Percentiles rank a stretch among this genome's conserved stretches.
phyloP scores from a whole-genome alignment of 306 rosid species.

The Medicago lupulina region DNA sequence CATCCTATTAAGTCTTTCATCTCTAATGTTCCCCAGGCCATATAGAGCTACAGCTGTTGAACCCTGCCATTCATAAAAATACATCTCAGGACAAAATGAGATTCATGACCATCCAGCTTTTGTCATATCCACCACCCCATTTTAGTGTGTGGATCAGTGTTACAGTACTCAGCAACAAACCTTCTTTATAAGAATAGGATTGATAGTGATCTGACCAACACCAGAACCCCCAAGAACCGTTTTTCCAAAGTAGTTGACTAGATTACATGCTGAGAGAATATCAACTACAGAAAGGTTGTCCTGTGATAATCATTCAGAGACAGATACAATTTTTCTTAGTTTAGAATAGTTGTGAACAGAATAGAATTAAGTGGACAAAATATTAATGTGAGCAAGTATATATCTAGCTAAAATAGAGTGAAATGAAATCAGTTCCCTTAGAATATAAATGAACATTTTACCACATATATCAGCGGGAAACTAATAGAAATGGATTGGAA shows the following conservation, averaged over 20 bases:
- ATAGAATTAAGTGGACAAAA: slow-evolving; percentile 18
- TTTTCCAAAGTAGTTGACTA: slow-evolving; percentile 97
- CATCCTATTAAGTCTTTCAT: slow-evolving; percentile 98
- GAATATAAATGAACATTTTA: not conserved
- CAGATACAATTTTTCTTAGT: slow-evolving; percentile 31
- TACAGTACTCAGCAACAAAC: slow-evolving; percentile 54
- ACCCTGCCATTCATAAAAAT: slow-evolving; percentile 67
- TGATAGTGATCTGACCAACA: slow-evolving; percentile 88
- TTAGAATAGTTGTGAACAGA: slow-evolving; percentile 39
- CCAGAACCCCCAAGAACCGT: slow-evolving; percentile 98
- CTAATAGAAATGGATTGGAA: not conserved
- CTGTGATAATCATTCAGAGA: slow-evolving; percentile 61
- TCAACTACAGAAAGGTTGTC: slow-evolving; percentile 99
- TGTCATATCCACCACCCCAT: not conserved
- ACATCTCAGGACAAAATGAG: slow-evolving; percentile 31
- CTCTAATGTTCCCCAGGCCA: slow-evolving; percentile 97
- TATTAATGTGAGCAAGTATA: slow-evolving; percentile 14
- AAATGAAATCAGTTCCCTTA: slow-evolving; percentile 1
- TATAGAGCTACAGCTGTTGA: slow-evolving; percentile 90
- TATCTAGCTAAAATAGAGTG: slow-evolving; percentile 24
- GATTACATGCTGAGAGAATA: slow-evolving; percentile 96
- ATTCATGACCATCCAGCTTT: slow-evolving; percentile 28
- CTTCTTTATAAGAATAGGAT: slow-evolving; percentile 95
- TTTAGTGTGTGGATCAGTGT: slow-evolving; percentile 28
- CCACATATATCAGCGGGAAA: not conserved